Evolutionary conservation across 257 asterid species (phyloP).

Genomic region (Solanum sejunctum): DNA sequence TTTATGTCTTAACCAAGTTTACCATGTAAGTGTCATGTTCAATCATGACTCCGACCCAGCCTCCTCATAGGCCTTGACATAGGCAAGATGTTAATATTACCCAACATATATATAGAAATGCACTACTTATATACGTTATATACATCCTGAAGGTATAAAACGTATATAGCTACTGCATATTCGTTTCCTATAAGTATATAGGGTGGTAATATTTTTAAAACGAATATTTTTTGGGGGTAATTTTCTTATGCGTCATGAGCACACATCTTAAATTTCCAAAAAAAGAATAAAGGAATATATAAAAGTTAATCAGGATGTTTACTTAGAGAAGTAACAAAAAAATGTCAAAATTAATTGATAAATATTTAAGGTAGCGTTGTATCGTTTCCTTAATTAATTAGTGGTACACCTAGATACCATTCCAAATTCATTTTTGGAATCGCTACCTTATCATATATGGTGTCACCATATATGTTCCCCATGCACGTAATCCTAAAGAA

Average conservation of each 20-base stretch:
- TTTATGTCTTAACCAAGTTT: too few relatives aligned
- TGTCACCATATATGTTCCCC: not conserved
- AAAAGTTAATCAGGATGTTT: not conserved
- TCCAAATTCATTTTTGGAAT: not conserved
- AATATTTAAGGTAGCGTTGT: not conserved
- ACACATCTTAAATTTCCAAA: not conserved
- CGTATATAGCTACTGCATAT: too few relatives aligned
- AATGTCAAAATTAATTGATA: not conserved
- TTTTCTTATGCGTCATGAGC: not conserved
- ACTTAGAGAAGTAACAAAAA: not conserved
- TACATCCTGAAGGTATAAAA: too few relatives aligned
- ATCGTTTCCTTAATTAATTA: not conserved
- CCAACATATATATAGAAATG: too few relatives aligned
- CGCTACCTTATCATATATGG: not conserved
- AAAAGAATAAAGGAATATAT: not conserved
- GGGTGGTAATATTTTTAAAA: too few relatives aligned
- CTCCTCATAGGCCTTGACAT: too few relatives aligned
- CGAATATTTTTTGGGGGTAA: not conserved
- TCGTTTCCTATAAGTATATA: too few relatives aligned
- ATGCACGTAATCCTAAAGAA: constrained; percentile 6
- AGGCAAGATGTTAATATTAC: too few relatives aligned
- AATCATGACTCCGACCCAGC: too few relatives aligned
- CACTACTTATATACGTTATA: too few relatives aligned
- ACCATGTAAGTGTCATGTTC: too few relatives aligned
- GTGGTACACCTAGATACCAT: not conserved